Evolutionary conservation across 148 eudicot species (phyloP), one percentile per base, ranked within the genome.

Genomic region (Limonium bicolor): DNA sequence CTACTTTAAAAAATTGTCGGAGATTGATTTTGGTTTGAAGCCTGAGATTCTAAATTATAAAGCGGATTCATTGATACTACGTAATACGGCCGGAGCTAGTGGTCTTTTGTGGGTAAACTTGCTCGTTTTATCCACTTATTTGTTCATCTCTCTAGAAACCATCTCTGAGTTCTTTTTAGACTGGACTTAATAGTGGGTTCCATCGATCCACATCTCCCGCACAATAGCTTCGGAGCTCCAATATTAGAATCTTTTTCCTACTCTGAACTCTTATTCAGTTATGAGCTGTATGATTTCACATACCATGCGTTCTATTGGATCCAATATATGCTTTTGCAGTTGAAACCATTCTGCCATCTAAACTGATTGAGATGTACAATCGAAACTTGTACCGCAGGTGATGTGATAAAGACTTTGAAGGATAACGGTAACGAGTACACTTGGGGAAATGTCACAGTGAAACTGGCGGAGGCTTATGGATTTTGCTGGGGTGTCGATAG

Each of bases 401-500:
- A 92, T 57, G 60, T 85, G 51, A 65, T 85, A 53, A 75, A 81
- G 73, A 85, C 71, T 47, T 59, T 92, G 70, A 92, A 85, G 73
- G 95, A 81, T 55, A 92, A 85, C 50, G 95, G 88, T 9, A 48
- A 70, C 31, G 78, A 68, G 52, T 81, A 85, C 50, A 85, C 80
- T 29, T 85, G 99, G 99, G 99, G 99, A 39, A 85, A 78, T 27
- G 95, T 92, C 42, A 92, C 95, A 0, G 86, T 92, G 45, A 80
- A 73, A 57, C 77, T 92, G 54, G 99, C 95, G 3, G 99, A 81
- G 58, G 53, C 99, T 4, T 85, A 72, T 59, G 99, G 95, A 6
- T 92, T 85, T 53, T 92, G 99, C 63, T 92, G 95, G 99, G 99
- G 99, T 6, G 99, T 92, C 36, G 99, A 92, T 53, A 65, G 94